Base-by-base conservation (phyloP, 1,139 yeast genomes). In the Blastobotrys apis region DNA sequence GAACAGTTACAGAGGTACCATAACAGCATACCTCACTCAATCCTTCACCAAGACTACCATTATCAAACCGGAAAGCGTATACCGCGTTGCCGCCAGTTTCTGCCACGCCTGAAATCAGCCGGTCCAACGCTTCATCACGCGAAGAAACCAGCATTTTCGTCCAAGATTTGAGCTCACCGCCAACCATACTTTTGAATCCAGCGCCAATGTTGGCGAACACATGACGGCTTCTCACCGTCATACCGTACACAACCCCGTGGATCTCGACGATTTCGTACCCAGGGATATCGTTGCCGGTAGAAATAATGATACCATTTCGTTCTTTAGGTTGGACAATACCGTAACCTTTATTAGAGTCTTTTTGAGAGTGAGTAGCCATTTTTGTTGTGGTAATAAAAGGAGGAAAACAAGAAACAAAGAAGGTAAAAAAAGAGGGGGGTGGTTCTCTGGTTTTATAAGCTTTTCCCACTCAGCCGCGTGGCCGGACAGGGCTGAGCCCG, bases 21-120 rank as follows among this genome's bases (percentile, higher is more conserved):
- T 55, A 55, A 39, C 58, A 54, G 39, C 58, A 51, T 6, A 55
- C 50, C 33, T 54, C 58, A n/a, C 51, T 48, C 52, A 49, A 49
- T 13, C 53, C 53, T 23, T 50, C 53, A 8, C 44, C 49, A 4
- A 52, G 33, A 16, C 50, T 30, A 4, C 51, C 46, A 19, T 41
- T 45, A 25, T 54, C 59, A 34, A 49, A 56, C 13, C 59, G 48
- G 36, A 56, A 49, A 6, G 59, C 59, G 35, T 54, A 52, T 8
- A 54, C 55, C 3, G 56, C 59, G 35, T 56, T 56, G 30, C 48
- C 59, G 8, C 58, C 59, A 1, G 46, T 35, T 12, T 45, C 48
- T 31, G 42, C 43, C 5, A 49, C 58, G 6, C 59, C 59, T 2
- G 47, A 41, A 8, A 55, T 40, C 55, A 55, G 43, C 15, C 59